Percentiles rank a stretch among this genome's conserved stretches.
phyloP scores from a whole-genome alignment of 2,329 filamentous ascomycete genomes.

The Sarocladiaceae sp. region DNA sequence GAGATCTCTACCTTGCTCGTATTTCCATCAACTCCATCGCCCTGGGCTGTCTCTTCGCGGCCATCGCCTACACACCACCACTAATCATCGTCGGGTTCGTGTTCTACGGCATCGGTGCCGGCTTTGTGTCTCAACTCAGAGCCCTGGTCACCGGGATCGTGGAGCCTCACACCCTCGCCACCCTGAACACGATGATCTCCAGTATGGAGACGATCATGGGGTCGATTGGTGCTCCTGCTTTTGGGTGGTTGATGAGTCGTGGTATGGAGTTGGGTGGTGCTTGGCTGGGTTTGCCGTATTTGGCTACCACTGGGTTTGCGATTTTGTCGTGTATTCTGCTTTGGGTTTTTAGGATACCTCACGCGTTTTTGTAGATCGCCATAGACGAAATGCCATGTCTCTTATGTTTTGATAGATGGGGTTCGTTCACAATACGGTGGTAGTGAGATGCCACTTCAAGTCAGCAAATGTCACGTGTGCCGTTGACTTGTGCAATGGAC shows the following conservation, averaged over 20 bases:
- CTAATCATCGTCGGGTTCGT: slow-evolving; percentile 37
- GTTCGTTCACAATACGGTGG: too few species aligned
- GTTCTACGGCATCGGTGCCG: slow-evolving; percentile 40
- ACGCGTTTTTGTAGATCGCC: not conserved
- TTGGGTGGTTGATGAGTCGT: slow-evolving; percentile 41
- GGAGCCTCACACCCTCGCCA: slow-evolving; percentile 48
- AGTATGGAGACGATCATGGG: slow-evolving; percentile 46
- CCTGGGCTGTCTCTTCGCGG: slow-evolving; percentile 32
- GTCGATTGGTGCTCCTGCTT: slow-evolving; percentile 39
- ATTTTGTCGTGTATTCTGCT: slow-evolving; percentile 24
- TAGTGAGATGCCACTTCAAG: too few species aligned
- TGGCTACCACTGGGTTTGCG: slow-evolving; percentile 31
- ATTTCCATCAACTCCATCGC: slow-evolving; percentile 26
- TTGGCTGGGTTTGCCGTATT: slow-evolving; percentile 48
- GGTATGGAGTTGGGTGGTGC: slow-evolving; percentile 41
- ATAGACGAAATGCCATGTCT: too few species aligned
- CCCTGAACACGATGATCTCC: slow-evolving; percentile 48
- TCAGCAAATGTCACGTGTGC: too few species aligned
- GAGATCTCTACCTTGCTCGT: slow-evolving; percentile 37
- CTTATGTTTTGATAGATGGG: not conserved
- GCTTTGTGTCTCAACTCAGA: slow-evolving; percentile 38
- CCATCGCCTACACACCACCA: slow-evolving; percentile 28
- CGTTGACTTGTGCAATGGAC: too few species aligned
- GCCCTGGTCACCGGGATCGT: slow-evolving; percentile 50
- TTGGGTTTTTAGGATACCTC: slow-evolving; percentile 20